Base-by-base conservation (phyloP, 345 rosid species). In the Ceriops zippeliana region DNA sequence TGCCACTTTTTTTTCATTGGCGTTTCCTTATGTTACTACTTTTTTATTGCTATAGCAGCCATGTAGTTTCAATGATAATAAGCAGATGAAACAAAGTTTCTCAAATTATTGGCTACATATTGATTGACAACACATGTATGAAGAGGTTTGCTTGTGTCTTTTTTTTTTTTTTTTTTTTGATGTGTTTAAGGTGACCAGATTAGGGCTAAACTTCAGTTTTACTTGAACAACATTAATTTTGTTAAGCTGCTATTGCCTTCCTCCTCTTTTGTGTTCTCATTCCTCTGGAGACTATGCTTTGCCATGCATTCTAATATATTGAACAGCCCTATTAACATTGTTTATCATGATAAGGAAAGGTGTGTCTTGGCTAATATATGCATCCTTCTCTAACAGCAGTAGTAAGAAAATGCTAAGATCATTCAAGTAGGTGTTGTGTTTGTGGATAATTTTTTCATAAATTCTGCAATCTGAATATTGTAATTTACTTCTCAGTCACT, bases 1-100 rank as follows among this genome's bases (percentile, higher is more conserved):
- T 10, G 79, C 61, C 9, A 61, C 26, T 63, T 6, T 21, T 13
- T 74, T 42, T 38, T 65, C 34, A 51, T 67, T 64, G 34, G 28
- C 69, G 15, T 60, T 71, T 24, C 37, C 52, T 68, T 11, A 19
- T 30, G 64, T 31, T 66, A 27, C 34, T 62, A 20, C 1, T n/a
- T 61, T 52, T 73, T 32, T 5, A 54, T 8, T 24, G 16, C 30
- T 1, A 56, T 10, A 27, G 59, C 16, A 8, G 28, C 28, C 22
- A 24, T 15, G 16, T 22, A 9, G 30, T 22, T 5, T 22, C 16
- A 5, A 56, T 56, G 30, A 27, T 56, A 27, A 56, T 22, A 10
- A 22, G 28, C 30, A 24, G 30, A 27, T 56, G 59, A 27, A 56
- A 42, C 28, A 56, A 15, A 11, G 28, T 24, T 56, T 15, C 30